These are phyloP conservation scores for Erodium trifolium DNA, from an alignment of 441 rosid species.

Conservation along the genomic window DNA sequence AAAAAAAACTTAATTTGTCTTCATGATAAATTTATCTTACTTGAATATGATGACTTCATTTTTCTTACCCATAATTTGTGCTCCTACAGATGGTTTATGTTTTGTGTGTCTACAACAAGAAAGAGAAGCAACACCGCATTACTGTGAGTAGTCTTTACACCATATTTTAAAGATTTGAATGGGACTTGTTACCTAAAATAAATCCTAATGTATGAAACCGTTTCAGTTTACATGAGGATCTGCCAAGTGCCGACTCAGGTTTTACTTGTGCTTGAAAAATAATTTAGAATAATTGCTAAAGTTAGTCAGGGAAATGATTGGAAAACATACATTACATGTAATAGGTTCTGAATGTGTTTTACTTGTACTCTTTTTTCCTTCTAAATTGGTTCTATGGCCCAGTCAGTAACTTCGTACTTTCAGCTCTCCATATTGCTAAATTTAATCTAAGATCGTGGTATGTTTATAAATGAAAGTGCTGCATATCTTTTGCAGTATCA, in stretches of 20 bases:
- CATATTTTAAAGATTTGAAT: conserved; percentile 11
- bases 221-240: neutral
- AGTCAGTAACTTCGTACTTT: neutral
- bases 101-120: conserved; percentile 83
- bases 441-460: neutral
- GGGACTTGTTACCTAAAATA: neutral
- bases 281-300: neutral
- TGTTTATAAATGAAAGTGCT: neutral
- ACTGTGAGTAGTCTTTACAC: conserved; percentile 47
- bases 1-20: neutral
- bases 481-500: neutral
- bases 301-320: neutral
- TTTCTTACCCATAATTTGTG: conserved; percentile 14
- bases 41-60: conserved; percentile 1
- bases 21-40: neutral
- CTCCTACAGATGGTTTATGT: conserved; percentile 88
- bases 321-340: neutral
- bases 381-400: neutral
- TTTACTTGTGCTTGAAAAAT: neutral
- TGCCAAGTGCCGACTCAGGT: neutral
- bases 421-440: neutral
- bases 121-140: conserved; percentile 78
- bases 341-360: neutral
- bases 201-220: neutral
- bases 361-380: neutral